A percentile compares a stretch with the other conserved stretches of the same genome.
Evolutionary conservation across 2,329 filamentous ascomycete species (phyloP).

Genomic region (Epichloe gansuensis): DNA sequence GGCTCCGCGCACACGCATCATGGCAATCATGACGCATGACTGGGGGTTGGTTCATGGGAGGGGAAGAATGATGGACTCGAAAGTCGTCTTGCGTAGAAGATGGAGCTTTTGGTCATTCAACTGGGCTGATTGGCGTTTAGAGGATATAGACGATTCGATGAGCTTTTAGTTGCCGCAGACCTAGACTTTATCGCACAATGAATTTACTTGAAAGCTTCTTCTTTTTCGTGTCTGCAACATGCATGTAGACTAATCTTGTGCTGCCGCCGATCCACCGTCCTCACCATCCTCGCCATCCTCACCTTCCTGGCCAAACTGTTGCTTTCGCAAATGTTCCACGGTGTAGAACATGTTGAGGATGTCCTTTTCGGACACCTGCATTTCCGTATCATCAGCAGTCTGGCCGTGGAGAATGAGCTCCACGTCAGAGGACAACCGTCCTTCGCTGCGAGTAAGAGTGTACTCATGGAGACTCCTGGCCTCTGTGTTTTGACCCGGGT

Average conservation of each 20-base stretch:
- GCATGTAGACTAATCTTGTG: background rate
- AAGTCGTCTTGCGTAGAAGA: conserved; percentile 6
- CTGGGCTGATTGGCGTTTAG: conserved; percentile 25
- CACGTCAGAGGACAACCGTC: conserved; percentile 18
- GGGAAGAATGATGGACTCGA: conserved; percentile 4
- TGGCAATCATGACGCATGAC: conserved; percentile 6
- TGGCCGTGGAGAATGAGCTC: conserved; percentile 12
- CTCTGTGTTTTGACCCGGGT: conserved; percentile 18
- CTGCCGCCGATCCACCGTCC: conserved; percentile 3
- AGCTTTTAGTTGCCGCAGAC: conserved; percentile 15
- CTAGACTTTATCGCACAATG: conserved; percentile 11
- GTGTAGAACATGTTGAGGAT: conserved; percentile 31
- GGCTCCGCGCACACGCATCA: conserved; percentile 1
- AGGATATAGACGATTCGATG: conserved; percentile 27
- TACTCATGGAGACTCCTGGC: conserved; percentile 20
- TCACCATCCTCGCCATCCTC: background rate
- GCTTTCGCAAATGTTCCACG: conserved; percentile 35
- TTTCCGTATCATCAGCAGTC: conserved; percentile 18
- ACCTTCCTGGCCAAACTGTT: conserved; percentile 14
- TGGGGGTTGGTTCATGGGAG: conserved; percentile 2
- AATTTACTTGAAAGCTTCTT: conserved; percentile 3
- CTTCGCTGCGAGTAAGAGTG: conserved; percentile 19
- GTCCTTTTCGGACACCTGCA: conserved; percentile 25
- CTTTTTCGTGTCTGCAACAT: background rate
- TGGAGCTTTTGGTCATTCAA: conserved; percentile 17